phyloP scores from a whole-genome alignment of 2,329 filamentous ascomycete genomes.

The Malbranchea zuffiana region DNA sequence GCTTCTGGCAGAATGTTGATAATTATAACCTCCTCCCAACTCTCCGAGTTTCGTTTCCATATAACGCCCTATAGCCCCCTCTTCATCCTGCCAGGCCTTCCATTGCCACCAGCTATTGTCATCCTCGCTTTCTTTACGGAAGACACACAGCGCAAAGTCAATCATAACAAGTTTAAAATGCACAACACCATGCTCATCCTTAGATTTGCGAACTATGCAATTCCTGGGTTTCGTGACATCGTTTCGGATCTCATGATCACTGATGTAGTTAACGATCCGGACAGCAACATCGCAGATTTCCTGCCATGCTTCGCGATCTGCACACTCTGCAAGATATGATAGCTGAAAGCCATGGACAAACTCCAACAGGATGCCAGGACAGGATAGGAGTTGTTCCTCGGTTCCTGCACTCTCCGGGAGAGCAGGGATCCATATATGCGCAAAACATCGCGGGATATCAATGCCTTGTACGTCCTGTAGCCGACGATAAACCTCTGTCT shows the following conservation, averaged over 20 bases:
- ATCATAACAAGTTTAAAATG: slow-evolving; percentile 13
- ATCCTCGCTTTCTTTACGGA: slow-evolving; percentile 13
- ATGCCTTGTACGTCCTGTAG: slow-evolving; percentile 16
- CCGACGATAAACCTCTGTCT: slow-evolving; percentile 13
- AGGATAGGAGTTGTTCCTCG: slow-evolving; percentile 5
- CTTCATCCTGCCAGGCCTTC: slow-evolving; percentile 16
- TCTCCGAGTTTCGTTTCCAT: slow-evolving; percentile 13
- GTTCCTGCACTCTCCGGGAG: not conserved
- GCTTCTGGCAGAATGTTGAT: slow-evolving; percentile 13
- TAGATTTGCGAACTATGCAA: slow-evolving; percentile 14
- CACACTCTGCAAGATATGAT: slow-evolving; percentile 10
- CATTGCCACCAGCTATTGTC: slow-evolving; percentile 12
- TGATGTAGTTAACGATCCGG: slow-evolving; percentile 12
- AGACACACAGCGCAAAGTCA: slow-evolving; percentile 13
- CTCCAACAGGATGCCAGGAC: slow-evolving; percentile 16
- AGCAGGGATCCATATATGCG: slow-evolving; percentile 1
- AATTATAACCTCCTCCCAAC: slow-evolving; percentile 15
- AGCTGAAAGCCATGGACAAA: slow-evolving; percentile 14
- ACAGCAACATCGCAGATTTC: slow-evolving; percentile 18
- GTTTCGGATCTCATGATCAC: slow-evolving; percentile 16
- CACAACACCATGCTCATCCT: not conserved
- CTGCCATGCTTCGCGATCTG: slow-evolving; percentile 14
- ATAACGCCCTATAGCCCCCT: slow-evolving; percentile 15
- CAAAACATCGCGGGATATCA: slow-evolving; percentile 14
- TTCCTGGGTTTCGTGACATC: slow-evolving; percentile 17